These are phyloP conservation scores for Aspergillus candidus DNA, from an alignment of 2,329 filamentous ascomycete species.

Conservation along the genomic window DNA sequence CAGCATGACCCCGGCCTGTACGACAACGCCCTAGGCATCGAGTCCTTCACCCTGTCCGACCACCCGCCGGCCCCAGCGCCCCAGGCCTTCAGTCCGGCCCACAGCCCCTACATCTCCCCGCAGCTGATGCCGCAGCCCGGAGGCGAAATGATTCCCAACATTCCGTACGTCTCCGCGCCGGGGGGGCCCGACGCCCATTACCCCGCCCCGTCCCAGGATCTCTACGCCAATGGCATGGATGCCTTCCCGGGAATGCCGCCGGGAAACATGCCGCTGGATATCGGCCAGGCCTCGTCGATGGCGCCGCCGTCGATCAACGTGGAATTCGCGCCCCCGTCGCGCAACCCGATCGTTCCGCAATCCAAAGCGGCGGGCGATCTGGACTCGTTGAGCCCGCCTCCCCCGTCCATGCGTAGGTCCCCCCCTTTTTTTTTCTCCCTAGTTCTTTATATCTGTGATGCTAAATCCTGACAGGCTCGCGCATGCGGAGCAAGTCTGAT, in stretches of 20 bases:
- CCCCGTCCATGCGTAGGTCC: constrained; percentile 56
- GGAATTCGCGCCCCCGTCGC: constrained; percentile 74
- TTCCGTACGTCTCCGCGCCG: constrained; percentile 41
- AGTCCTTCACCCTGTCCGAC: constrained; percentile 74
- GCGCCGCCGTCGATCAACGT: constrained; percentile 93
- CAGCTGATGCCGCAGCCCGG: constrained; percentile 64
- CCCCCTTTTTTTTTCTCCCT: not conserved
- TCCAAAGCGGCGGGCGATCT: constrained; percentile 60
- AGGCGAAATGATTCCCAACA: constrained; percentile 50
- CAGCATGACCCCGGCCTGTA: constrained; percentile 66
- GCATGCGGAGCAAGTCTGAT: constrained; percentile 57
- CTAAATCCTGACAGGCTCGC: constrained; percentile 40
- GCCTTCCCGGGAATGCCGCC: constrained; percentile 44
- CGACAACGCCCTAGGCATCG: constrained; percentile 70
- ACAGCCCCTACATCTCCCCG: constrained; percentile 67
- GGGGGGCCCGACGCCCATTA: constrained; percentile 44
- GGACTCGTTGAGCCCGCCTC: constrained; percentile 81
- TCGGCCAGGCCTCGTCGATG: constrained; percentile 67
- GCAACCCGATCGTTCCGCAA: constrained; percentile 60
- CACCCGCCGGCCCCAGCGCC: constrained; percentile 42
- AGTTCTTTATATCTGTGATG: not conserved
- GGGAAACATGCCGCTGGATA: constrained; percentile 49
- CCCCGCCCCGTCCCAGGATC: constrained; percentile 42
- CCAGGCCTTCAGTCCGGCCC: constrained; percentile 54
- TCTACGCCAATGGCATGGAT: constrained; percentile 45